Conservation (phyloP, 2,329 filamentous ascomycete species). For the Torrubiella hemipterigena region DNA sequence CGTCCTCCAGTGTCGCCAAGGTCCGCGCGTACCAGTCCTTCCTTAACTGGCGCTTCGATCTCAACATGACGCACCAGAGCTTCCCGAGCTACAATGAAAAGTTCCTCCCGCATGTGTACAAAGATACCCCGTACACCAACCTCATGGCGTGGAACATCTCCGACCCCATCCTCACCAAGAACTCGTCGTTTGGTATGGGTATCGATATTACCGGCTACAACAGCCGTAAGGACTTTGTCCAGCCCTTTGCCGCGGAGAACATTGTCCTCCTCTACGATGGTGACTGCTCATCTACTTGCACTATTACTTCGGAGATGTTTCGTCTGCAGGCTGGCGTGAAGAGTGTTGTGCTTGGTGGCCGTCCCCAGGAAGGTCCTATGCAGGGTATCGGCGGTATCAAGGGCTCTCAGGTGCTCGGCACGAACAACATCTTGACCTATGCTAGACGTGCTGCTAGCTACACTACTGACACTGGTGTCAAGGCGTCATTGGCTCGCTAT, state of each 20-base stretch:
- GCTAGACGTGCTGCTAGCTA: too few species aligned
- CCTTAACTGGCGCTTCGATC: slow-evolving; percentile 34
- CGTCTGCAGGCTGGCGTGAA: slow-evolving; percentile 35
- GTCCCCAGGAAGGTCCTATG: slow-evolving; percentile 37
- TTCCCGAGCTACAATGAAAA: slow-evolving; percentile 37
- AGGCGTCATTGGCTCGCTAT: not conserved
- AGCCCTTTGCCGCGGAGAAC: slow-evolving; percentile 24
- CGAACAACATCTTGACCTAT: not conserved
- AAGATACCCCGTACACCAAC: slow-evolving; percentile 41
- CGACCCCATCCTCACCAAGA: slow-evolving; percentile 26
- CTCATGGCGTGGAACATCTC: slow-evolving; percentile 39
- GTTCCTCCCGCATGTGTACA: slow-evolving; percentile 24
- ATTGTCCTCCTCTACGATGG: slow-evolving; percentile 13
- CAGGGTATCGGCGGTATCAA: slow-evolving; percentile 49
- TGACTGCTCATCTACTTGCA: slow-evolving; percentile 14
- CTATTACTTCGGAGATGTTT: slow-evolving; percentile 21
- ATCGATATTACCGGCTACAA: slow-evolving; percentile 37
- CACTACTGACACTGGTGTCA: slow-evolving; percentile 13
- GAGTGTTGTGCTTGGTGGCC: slow-evolving; percentile 46
- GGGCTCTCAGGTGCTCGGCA: slow-evolving; percentile 20
- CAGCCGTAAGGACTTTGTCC: slow-evolving; percentile 16
- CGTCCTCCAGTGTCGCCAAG: slow-evolving; percentile 18
- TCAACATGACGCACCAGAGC: slow-evolving; percentile 33
- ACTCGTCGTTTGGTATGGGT: slow-evolving; percentile 18
- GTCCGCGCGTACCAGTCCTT: not conserved